These are phyloP conservation scores for Aspergillus latus DNA, from an alignment of 2,329 filamentous ascomycete genomes.

Conservation along the genomic window DNA sequence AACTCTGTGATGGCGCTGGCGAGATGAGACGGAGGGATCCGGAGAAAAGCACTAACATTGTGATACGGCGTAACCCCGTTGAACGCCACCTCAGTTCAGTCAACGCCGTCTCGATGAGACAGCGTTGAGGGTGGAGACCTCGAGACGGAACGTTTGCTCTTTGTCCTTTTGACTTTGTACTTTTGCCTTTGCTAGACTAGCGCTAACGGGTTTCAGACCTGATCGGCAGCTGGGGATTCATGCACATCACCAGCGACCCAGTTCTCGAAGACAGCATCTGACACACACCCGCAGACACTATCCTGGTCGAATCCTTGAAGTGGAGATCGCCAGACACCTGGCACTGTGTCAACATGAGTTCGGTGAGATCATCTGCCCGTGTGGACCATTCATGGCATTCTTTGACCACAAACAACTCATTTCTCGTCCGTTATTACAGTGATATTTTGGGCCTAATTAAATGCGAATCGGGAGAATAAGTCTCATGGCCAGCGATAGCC, in stretches of 20 bases:
- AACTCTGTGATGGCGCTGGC: slow-evolving; percentile 26
- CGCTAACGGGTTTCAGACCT: slow-evolving; percentile 20
- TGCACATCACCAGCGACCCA: slow-evolving; percentile 20
- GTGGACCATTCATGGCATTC: background rate
- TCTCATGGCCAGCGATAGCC: background rate
- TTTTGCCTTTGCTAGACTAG: slow-evolving; percentile 5
- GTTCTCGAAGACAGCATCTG: slow-evolving; percentile 9
- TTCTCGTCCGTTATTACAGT: background rate
- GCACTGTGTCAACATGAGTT: background rate
- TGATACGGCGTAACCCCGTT: background rate
- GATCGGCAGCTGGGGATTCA: slow-evolving; percentile 22
- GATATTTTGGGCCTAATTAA: background rate
- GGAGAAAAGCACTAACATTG: background rate
- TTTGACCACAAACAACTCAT: background rate
- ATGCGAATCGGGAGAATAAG: background rate
- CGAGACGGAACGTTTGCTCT: background rate
- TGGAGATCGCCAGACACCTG: slow-evolving; percentile 1
- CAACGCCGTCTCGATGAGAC: background rate
- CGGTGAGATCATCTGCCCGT: background rate
- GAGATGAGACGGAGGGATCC: background rate
- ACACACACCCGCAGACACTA: slow-evolving; percentile 1
- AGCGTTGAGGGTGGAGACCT: background rate
- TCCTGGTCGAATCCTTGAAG: background rate
- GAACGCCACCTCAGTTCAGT: background rate
- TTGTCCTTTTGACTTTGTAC: slow-evolving; percentile 1